Base-by-base conservation (phyloP, 2,329 filamentous ascomycete species). In the Aurifilum marmelostoma region DNA sequence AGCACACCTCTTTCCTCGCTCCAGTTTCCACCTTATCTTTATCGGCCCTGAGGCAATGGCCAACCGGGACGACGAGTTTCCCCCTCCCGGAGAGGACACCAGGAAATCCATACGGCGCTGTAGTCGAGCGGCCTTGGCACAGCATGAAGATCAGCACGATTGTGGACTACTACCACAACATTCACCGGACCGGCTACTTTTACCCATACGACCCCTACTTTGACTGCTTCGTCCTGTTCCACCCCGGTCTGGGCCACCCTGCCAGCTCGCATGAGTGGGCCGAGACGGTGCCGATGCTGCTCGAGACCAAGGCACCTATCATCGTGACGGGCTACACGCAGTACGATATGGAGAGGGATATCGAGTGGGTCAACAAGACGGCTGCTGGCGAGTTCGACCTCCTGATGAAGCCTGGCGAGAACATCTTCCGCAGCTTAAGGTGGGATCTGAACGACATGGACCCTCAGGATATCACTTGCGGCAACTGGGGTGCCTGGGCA, bases 381-480 rank as follows among this genome's bases (percentile, higher is more conserved):
- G 93, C 92, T 64, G 88, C 88, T 2, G 94, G 94, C 27, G 96
- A 99, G 80, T 95, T 97, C 77, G 96, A 99, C 77, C 84, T 99
- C 52, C 82, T 99, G 69, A 84, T 99, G 75, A 88, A 97, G 79
- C 96, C 97, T 0, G 94, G 94, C 50, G 94, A 98, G 85, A 99
- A 99, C 77, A 86, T 85, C 21, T 99, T 99, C 83, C 88, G 95
- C 76, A 99, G 96, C 82, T 80, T 97, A 78, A 86, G 95, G 75
- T 99, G 97, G 97, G 97, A 99, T 81, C 80, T 99, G 76, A 97
- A 99, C 76, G 97, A 99, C 77, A 83, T 96, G 72, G 96, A 97
- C 78, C 94, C 95, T 8, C 92, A 97, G 77, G 96, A 98, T 79
- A 85, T 98, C 72, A 97, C 91, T 75, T 97, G 93, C 76, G 95